Conservation (phyloP, 129 eudicot species). For the Heracleum sosnowskyi region DNA sequence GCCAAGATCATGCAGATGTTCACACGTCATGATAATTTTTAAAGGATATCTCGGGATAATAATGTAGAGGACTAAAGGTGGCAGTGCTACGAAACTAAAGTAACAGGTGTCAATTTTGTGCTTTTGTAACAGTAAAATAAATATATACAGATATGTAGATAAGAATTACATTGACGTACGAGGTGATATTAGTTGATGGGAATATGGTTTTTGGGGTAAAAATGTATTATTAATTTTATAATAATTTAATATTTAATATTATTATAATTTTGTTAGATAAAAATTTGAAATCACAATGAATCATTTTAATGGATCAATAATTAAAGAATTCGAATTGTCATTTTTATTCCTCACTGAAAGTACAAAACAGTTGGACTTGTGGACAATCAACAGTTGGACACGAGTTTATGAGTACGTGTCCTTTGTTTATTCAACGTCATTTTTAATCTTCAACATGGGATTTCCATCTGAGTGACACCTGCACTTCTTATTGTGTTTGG, state of each 20-base stretch:
- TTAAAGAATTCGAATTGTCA: not conserved
- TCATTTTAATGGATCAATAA: no score
- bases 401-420: conserved; percentile 3
- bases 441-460: conserved; percentile 1
- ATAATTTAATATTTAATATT: no score
- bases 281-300: no score
- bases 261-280: no score
- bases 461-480: conserved; percentile 5
- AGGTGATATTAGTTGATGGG: not conserved
- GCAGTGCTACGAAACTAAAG: not conserved
- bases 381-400: conserved; percentile 2
- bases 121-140: not conserved
- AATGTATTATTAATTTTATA: no score
- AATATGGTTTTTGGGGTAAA: no score
- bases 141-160: not conserved
- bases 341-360: not conserved
- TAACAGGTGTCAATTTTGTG: not conserved
- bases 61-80: not conserved
- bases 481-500: not conserved
- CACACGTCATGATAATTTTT: not conserved
- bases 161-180: no score
- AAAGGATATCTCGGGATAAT: not conserved
- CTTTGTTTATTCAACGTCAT: not conserved
- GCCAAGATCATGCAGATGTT: not conserved
- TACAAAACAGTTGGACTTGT: not conserved